Base-by-base conservation (phyloP, 2,329 filamentous ascomycete species). In the Hansfordia pulvinata region DNA sequence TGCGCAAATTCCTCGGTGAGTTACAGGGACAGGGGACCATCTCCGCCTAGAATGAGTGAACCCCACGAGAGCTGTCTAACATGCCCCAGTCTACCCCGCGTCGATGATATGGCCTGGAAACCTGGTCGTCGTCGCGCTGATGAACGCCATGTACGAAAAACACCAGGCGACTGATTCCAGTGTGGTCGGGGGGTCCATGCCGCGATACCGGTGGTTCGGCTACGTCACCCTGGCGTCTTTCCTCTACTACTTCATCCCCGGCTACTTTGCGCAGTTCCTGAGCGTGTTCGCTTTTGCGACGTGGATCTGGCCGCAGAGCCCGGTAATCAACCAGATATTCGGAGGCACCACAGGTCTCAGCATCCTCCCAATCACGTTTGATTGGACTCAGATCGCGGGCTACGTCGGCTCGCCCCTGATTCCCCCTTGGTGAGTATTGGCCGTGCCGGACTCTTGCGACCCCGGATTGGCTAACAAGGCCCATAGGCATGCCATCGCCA, bases 71-170 rank as follows among this genome's bases (percentile, higher is more conserved):
- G 7, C 14, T 26, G 10, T 23, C 36, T 41, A n/a, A 42, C 21
- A 2, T 3, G n/a, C 13, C 14, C 8, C 29, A 68, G 64, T 71
- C 8, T 72, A 73, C 37, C 70, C 69, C 4, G 72, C 75, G 1
- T 69, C 76, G 8, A 80, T 83, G 73, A 80, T 83, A 31, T 83
- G 77, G 76, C 78, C 78, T 0, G 62, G 58, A 2, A 77, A 70
- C 26, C 56, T 84, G 14, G 74, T 77, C 27, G 66, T 68, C 5
- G 67, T 76, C 6, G 68, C 74, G 1, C 52, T 83, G 19, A 76
- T 83, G 56, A 75, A 76, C 37, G 74, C 76, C 33, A 74, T 85
- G 58, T 78, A 85, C 42, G 77, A 83, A 35, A 51, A 51, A 15
- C 61, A 64, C 19, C 54, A 64, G 10, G 40, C 50, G 10, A 53